Base-by-base conservation (phyloP, 1,284 basidiomycete genomes). In the Moniliella sp. region DNA sequence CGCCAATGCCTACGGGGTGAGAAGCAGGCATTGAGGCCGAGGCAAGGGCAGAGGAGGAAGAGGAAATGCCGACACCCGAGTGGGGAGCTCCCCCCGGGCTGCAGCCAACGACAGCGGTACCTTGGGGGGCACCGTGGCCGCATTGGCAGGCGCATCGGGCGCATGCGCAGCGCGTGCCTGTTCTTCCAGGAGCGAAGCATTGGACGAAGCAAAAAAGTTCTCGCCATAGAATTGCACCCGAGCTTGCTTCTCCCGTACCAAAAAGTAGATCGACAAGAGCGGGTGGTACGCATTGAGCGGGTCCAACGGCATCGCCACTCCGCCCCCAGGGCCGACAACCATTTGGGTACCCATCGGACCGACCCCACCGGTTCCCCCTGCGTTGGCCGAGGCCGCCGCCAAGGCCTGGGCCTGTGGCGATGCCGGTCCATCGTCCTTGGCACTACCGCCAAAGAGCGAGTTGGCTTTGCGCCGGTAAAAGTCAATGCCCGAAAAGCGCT, bases 211-310 rank as follows among this genome's bases (percentile, higher is more conserved):
- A 62, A 97, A 97, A 46, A 81, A 76, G 1, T 82, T 83, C 1
- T 77, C 75, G 0, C 88, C 88, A 61, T 84, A 94, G 3, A 94
- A 77, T 36, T 71, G 70, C 51, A 94, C 86, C 31, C 88, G 69
- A 53, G 94, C 84, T 59, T 86, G 70, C 67, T 93, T 93, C 65
- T 97, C n/a, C 88, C 34, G 68, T 1, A 88, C 81, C 12, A 97
- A 72, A 65, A 77, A 94, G 60, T 97, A 97, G 63, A 97, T 91
- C 15, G 83, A 86, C 34, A 97, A 71, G 18, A 97, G 69, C 0
- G 84, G 86, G 60, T 94, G 83, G 64, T 81, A 97, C 2, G 83
- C 86, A 33, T 73, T 69, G 3, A 82, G 88, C 4, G 91, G 88
- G 54, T 97, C 86, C 8, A 67, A 48, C 1, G 61, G 60, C 33